Base-by-base conservation (phyloP, 345 rosid genomes). In the Cardiospermum halicacabum region DNA sequence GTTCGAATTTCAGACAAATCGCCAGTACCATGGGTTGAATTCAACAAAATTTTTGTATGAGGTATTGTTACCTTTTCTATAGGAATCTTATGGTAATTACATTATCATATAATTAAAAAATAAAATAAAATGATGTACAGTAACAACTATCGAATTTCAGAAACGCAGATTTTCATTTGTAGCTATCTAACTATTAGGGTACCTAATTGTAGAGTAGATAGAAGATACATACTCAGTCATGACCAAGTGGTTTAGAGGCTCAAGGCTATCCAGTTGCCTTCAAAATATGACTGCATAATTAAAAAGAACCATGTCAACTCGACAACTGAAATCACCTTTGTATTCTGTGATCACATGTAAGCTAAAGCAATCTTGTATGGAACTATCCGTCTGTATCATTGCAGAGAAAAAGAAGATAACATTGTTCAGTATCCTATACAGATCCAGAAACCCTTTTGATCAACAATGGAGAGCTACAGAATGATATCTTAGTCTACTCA, bases 1-100 rank as follows among this genome's bases (percentile, higher is more conserved):
- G n/a, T n/a, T n/a, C n/a, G n/a, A 49, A 77, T 48, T 85, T 82
- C 0, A 74, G 82, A 39, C 78, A 77, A 58, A 75, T 79, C 36
- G 81, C 85, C 3, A 78, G 64, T 61, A 54, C 64, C 50, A 47
- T 58, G 74, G 57, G 26, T 53, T 56, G 61, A 64, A 40, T 42
- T 22, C 13, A 7, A 30, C 18, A 0, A 11, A 58, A 11, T 12
- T 39, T 58, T 24, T 62, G 10, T 7, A 5, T 18, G 11, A 15
- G 8, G 11, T 47, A 9, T 6, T 18, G 1, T 34, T 34, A 7
- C 39, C 6, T 34, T 34, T 11, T 34, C 39, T 5, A 34, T 34
- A 1, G 39, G 39, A 34, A n/a, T n/a, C n/a, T n/a, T n/a, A n/a
- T n/a, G n/a, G 39, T 11, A 5, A 11, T 34, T 34, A 34, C 39